Conservation (phyloP, 345 rosid genomes). For the Brassica rapa region DNA sequence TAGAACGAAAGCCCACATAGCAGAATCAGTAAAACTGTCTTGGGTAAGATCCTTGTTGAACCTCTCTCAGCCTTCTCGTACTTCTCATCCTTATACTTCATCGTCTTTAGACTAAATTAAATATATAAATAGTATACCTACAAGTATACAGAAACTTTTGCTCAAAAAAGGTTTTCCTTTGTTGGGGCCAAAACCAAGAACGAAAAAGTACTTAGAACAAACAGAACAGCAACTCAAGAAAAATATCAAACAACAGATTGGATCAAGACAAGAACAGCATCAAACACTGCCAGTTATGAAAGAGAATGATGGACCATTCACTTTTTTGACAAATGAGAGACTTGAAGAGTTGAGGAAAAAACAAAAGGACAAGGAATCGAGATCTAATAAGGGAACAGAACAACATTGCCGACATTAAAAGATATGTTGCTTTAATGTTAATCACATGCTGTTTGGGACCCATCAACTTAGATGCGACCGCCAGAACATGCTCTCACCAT, state of each 20-base stretch:
- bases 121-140: slow-evolving; percentile 24
- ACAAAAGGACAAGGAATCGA: slow-evolving; percentile 12
- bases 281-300: not conserved
- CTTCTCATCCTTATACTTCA: slow-evolving; percentile 92
- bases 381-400: slow-evolving; percentile 28
- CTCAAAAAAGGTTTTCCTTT: not conserved
- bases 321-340: slow-evolving; percentile 8
- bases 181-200: not conserved
- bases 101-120: slow-evolving; percentile 31
- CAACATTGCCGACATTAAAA: slow-evolving; percentile 36
- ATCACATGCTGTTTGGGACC: slow-evolving; percentile 41
- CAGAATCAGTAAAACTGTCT: slow-evolving; percentile 49
- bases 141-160: not conserved
- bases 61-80: slow-evolving; percentile 53
- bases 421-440: slow-evolving; percentile 32
- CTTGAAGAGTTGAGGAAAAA: slow-evolving; percentile 17
- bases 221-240: not conserved
- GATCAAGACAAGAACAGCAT: slow-evolving; percentile 16
- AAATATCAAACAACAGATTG: slow-evolving; percentile 8
- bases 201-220: not conserved
- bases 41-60: slow-evolving; percentile 49
- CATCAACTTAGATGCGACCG: slow-evolving; percentile 24
- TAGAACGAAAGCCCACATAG: slow-evolving; percentile 88
- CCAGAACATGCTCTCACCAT: slow-evolving; percentile 36
- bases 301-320: slow-evolving; percentile 12